Evolutionary conservation across 2,329 filamentous ascomycete genomes (phyloP), one percentile per base, ranked within the genome.

Genomic region (Neonectria sp.): DNA sequence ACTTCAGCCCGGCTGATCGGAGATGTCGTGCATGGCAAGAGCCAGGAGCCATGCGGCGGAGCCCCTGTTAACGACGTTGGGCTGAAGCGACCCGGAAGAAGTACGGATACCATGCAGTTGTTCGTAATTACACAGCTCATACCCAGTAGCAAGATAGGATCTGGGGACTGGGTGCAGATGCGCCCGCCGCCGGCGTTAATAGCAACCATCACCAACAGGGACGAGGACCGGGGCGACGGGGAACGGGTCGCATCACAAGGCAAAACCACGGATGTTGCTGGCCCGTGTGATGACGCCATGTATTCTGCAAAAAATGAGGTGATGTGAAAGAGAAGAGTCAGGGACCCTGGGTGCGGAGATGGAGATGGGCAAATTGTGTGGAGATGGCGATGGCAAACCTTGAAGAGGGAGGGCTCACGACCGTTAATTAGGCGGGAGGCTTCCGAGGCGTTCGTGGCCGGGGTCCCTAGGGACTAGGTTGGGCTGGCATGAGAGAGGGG

Each of bases 21-120:
- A 63, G 68, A 76, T 75, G 74, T 73, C 73, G 68, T 75, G 73
- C 73, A 76, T 71, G 59, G 68, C 70, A 66, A 70, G 69, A 71
- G 65, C 27, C 68, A 40, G 37, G 37, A 66, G 55, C 72, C 72
- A 73, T 73, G 65, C 55, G 65, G 68, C 24, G 17, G 37, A 46
- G 55, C 68, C 65, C 71, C 57, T 69, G 72, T 64, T 48, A 31
- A 55, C 51, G 11, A 3, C 31, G 33, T n/a, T 24, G 33, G 31
- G 58, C 35, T 60, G 58, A 24, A 13, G 15, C n/a, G 37, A n/a
- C n/a, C 37, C 37, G 37, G 37, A 40, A 40, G 15, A 17, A 40
- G 37, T n/a, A 40, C 15, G 37, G 15, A 40, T 17, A 40, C 37
- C n/a, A 15, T 2, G 37, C n/a, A 40, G 8, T 46, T 15, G 15